phyloP scores from a whole-genome alignment of 2,329 filamentous ascomycete genomes.

The Hymenoscyphus linearis region DNA sequence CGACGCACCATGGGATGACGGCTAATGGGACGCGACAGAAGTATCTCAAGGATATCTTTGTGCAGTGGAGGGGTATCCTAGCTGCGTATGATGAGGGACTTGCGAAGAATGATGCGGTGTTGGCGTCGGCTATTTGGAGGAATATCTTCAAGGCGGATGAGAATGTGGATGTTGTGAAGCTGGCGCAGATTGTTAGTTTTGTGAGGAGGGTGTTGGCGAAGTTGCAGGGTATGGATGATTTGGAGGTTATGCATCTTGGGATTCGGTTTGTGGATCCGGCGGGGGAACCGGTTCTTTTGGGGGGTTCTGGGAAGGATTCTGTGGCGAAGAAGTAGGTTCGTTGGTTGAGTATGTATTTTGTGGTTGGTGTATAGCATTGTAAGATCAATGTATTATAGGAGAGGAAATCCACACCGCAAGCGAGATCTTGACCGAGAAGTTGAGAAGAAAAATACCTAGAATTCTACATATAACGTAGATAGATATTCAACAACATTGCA shows the following conservation, averaged over 20 bases:
- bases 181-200: slow-evolving; percentile 59
- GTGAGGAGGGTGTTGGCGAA: slow-evolving; percentile 52
- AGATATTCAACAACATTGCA: background rate
- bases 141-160: slow-evolving; percentile 78
- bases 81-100: slow-evolving; percentile 81
- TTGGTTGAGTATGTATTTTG: background rate
- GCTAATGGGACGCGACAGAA: slow-evolving; percentile 55
- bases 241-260: slow-evolving; percentile 40
- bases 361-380: background rate
- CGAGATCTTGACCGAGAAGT: background rate
- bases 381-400: background rate
- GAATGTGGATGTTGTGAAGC: slow-evolving; percentile 54
- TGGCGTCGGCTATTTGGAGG: slow-evolving; percentile 83
- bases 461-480: background rate
- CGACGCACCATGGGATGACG: slow-evolving; percentile 67
- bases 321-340: background rate
- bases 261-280: slow-evolving; percentile 46
- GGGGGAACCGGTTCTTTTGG: slow-evolving; percentile 27
- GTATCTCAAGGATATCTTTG: slow-evolving; percentile 81
- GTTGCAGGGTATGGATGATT: slow-evolving; percentile 49
- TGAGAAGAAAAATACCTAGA: background rate
- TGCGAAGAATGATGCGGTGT: slow-evolving; percentile 67
- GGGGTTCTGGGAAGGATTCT: background rate
- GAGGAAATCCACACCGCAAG: background rate
- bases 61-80: slow-evolving; percentile 85